Evolutionary conservation across 345 rosid genomes (phyloP), one percentile per base, ranked within the genome.

Genomic region (Anastatica hierochuntica): DNA sequence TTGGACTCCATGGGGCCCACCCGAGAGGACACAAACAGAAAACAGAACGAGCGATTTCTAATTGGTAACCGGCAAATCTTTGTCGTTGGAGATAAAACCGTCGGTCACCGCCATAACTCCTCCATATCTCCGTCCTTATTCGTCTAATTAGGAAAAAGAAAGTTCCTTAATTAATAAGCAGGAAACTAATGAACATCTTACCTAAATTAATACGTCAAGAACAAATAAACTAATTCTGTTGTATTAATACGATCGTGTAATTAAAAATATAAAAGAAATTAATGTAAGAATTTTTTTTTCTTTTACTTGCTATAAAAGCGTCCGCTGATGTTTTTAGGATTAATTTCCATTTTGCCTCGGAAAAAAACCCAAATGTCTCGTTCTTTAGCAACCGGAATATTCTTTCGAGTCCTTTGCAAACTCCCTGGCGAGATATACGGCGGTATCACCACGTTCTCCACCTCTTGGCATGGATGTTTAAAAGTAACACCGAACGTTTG

Each of bases 1-100:
- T 78, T 3, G 98, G 98, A 24, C 94, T 90, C 98, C 98, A 90
- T 1, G 98, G 96, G 60, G 98, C 98, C 98, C 98, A 90, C 33
- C 98, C 98, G 0, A 90, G 74, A 0, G 98, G 98, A 50, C 95
- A 87, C 14, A 90, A 59, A 58, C 98, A 90, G 43, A 87, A 90
- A 19, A 81, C 79, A 0, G 98, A 90, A 21, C 94, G 82, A 5
- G 62, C 80, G 2, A 90, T 87, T 55, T 90, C 98, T 49, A 88
- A 75, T 73, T 77, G 92, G 84, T 79, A 90, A 51, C 90, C 90
- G 66, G 75, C 56, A 13, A 87, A 87, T 49, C 88, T 76, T 11
- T 82, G 81, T 34, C 96, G 72, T 40, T 69, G 75, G 11, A 90
- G 74, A 67, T 72, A 82, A 53, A 90, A 90, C 51, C 95, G 63